Evolutionary conservation across 2,329 filamentous ascomycete genomes (phyloP).

Genomic region (Nemania sp.): DNA sequence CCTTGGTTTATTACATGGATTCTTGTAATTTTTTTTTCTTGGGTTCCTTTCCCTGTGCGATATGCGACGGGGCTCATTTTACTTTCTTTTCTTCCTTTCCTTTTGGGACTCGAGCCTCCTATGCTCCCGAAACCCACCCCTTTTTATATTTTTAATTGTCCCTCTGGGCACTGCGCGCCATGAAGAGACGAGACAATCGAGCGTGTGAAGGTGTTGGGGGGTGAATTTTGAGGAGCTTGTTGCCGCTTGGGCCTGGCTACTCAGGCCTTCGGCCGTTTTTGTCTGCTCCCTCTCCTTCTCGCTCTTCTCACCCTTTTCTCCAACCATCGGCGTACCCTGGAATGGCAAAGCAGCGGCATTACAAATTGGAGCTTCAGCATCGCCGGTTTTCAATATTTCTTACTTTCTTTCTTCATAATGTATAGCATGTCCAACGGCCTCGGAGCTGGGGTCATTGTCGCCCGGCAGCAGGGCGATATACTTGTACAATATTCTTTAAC

Average conservation of each 20-base stretch:
- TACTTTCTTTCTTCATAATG: not conserved
- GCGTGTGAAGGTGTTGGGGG: slow-evolving; percentile 10
- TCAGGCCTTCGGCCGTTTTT: too few relatives aligned
- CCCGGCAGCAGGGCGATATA: slow-evolving; percentile 21
- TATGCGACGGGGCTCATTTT: too few relatives aligned
- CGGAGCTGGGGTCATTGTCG: not conserved
- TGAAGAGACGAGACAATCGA: slow-evolving; percentile 15
- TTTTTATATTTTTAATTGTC: slow-evolving; percentile 17
- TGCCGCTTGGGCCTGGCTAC: too few relatives aligned
- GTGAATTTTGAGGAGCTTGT: too few relatives aligned
- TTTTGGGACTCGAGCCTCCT: not conserved
- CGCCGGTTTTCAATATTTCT: slow-evolving; percentile 16
- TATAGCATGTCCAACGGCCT: too few relatives aligned
- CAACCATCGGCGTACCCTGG: slow-evolving; percentile 10
- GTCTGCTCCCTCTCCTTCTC: too few relatives aligned
- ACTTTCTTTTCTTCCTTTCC: not conserved
- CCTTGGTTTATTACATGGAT: not conserved
- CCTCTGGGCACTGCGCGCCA: slow-evolving; percentile 9
- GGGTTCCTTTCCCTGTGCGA: too few relatives aligned
- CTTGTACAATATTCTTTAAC: slow-evolving; percentile 22
- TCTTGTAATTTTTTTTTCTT: slow-evolving; percentile 3
- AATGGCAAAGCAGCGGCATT: slow-evolving; percentile 9
- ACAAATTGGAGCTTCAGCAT: slow-evolving; percentile 15
- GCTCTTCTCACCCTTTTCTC: not conserved
- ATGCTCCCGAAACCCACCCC: not conserved